Evolutionary conservation across 2,329 filamentous ascomycete species (phyloP).

Genomic region (Colletotrichum sp.): DNA sequence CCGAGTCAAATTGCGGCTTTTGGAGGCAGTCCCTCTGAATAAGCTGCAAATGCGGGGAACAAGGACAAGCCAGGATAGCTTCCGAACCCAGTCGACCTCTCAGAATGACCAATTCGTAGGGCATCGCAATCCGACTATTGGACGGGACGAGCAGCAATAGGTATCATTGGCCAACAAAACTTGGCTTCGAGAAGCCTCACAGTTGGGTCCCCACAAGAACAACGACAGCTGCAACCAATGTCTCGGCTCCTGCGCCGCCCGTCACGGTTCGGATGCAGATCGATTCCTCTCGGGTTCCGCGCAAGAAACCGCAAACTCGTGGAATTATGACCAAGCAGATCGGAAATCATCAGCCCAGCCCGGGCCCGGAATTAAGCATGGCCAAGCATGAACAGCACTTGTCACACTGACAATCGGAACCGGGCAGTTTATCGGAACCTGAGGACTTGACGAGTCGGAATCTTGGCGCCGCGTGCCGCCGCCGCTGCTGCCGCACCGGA

Average conservation of each 20-base stretch:
- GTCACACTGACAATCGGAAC: not conserved
- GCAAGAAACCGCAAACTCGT: not conserved
- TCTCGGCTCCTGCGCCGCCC: not conserved
- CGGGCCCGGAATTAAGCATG: not conserved
- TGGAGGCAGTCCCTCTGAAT: not conserved
- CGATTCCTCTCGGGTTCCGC: not conserved
- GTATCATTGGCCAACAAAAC: not conserved
- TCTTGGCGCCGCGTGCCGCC: not conserved
- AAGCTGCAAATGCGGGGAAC: not conserved
- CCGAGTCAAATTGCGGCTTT: not conserved
- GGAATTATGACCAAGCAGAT: not conserved
- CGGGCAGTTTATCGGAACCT: not conserved
- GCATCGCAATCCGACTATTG: not conserved
- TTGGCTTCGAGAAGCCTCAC: not conserved
- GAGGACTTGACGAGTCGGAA: not conserved
- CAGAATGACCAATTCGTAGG: not conserved
- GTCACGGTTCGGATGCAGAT: not conserved
- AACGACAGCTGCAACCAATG: not conserved
- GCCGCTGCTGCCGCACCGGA: not conserved
- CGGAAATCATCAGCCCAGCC: not conserved
- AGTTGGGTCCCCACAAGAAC: too few relatives aligned
- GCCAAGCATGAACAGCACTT: not conserved
- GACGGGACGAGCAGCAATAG: not conserved
- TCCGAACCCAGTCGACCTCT: not conserved
- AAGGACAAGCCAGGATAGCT: not conserved